Conservation (phyloP, 2,329 filamentous ascomycete species). For the Pseudogymnoascus sp. region DNA sequence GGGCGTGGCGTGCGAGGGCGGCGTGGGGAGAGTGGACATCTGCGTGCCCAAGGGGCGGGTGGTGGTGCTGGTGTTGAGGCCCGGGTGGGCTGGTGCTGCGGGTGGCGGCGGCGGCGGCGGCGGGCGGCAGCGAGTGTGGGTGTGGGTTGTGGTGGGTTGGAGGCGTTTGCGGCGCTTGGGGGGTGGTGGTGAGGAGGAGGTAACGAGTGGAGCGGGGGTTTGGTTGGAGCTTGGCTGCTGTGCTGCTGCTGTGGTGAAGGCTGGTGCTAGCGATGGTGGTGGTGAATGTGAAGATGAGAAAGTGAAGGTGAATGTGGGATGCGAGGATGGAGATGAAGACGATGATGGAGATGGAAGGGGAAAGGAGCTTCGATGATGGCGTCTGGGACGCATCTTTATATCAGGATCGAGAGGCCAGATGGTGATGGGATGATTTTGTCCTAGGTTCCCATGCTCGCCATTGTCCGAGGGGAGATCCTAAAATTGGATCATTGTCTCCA, state of each 20-base stretch:
- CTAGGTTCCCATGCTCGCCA: background rate
- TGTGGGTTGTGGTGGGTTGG: background rate
- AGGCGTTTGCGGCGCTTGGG: background rate
- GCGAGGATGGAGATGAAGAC: constrained; percentile 13
- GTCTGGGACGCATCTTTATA: background rate
- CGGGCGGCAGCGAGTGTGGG: background rate
- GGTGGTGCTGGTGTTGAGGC: too few species aligned
- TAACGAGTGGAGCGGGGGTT: background rate
- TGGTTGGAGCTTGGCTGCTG: background rate
- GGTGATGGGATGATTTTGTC: background rate
- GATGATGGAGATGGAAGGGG: constrained; percentile 14
- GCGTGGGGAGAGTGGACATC: background rate
- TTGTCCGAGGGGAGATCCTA: background rate
- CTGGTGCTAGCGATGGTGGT: background rate
- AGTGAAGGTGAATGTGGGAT: constrained; percentile 19
- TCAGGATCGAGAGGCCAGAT: background rate
- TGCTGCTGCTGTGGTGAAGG: background rate
- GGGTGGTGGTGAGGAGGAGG: background rate
- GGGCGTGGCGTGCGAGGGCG: background rate
- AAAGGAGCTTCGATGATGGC: background rate
- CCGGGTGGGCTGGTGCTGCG: background rate
- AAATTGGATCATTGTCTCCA: background rate
- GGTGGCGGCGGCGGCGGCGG: background rate
- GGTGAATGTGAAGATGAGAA: constrained; percentile 15
- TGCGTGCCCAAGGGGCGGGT: background rate